Percentiles rank a stretch among this genome's conserved stretches.
Conservation (phyloP, 2,329 filamentous ascomycete species). For the Fonsecaea pugnacius region DNA sequence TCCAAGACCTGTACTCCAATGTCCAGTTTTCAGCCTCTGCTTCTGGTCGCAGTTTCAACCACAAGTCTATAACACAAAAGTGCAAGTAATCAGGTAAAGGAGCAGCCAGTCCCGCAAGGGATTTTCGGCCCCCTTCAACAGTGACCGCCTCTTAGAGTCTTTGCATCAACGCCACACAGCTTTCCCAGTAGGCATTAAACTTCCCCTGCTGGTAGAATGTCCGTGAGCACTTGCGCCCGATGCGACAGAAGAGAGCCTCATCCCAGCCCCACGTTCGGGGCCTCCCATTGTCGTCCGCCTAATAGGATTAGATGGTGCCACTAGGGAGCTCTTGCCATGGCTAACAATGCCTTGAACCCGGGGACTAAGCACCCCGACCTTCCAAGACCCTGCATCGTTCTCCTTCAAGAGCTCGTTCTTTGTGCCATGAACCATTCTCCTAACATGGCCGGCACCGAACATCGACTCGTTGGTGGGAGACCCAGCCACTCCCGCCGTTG, state of each 20-base stretch:
- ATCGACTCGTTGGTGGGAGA: constrained; percentile 62
- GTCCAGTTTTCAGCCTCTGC: neutral
- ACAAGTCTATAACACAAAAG: neutral
- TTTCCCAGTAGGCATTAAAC: constrained; percentile 35
- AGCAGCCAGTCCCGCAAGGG: neutral
- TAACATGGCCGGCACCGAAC: constrained; percentile 68
- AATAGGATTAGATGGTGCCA: constrained; percentile 54
- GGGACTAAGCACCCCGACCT: constrained; percentile 65
- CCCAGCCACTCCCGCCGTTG: constrained; percentile 44
- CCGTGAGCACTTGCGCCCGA: constrained; percentile 13
- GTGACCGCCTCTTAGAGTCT: neutral
- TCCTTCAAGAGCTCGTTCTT: constrained; percentile 56
- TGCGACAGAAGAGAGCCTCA: constrained; percentile 27
- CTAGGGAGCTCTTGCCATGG: constrained; percentile 39
- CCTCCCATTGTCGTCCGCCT: constrained; percentile 38
- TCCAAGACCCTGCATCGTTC: constrained; percentile 49
- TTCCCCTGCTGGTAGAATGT: constrained; percentile 28
- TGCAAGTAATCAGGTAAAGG: neutral
- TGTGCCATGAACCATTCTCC: constrained; percentile 64
- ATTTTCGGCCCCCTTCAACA: neutral
- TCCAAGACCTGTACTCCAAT: neutral
- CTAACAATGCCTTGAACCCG: constrained; percentile 42
- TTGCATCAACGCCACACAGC: constrained; percentile 34
- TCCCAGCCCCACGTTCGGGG: constrained; percentile 18
- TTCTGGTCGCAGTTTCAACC: neutral